Conservation (phyloP, 2,329 filamentous ascomycete genomes). For the Aspergillus sp. region DNA sequence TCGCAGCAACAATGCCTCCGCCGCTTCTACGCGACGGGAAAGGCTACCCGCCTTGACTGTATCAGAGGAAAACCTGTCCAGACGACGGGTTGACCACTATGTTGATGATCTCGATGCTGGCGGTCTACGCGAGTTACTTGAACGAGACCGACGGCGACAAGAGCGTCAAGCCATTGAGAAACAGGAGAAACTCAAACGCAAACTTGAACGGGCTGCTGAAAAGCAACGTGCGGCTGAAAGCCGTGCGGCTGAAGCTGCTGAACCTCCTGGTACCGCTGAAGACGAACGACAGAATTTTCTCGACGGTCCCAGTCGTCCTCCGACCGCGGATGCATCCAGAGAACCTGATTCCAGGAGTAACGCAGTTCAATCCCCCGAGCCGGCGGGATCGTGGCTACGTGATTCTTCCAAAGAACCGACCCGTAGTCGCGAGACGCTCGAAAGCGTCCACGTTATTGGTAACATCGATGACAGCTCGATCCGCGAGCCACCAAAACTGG, state of each 20-base stretch:
- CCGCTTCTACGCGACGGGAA: conserved; percentile 46
- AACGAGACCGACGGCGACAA: conserved; percentile 73
- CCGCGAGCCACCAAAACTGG: conserved; percentile 20
- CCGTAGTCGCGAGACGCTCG: conserved; percentile 19
- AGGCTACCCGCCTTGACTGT: conserved; percentile 49
- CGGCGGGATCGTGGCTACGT: conserved; percentile 27
- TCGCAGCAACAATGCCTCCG: conserved; percentile 41
- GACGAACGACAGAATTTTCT: not conserved
- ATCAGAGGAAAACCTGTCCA: conserved; percentile 56
- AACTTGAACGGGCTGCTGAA: conserved; percentile 42
- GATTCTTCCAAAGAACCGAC: conserved; percentile 25
- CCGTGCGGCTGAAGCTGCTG: conserved; percentile 19
- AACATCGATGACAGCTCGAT: conserved; percentile 31
- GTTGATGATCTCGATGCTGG: conserved; percentile 81
- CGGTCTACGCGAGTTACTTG: conserved; percentile 80
- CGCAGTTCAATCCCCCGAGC: conserved; percentile 1
- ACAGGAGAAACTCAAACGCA: conserved; percentile 52
- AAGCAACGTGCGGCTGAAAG: conserved; percentile 50
- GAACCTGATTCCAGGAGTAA: not conserved
- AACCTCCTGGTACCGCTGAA: conserved; percentile 1
- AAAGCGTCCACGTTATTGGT: conserved; percentile 25
- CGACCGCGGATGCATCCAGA: not conserved
- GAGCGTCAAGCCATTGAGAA: conserved; percentile 69
- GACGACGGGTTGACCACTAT: conserved; percentile 58
- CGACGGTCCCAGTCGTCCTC: not conserved